Percentiles rank a stretch among this genome's conserved stretches.
phyloP scores from a whole-genome alignment of 768 basidiomycete genomes.

The Leccinum longicurvipes region DNA sequence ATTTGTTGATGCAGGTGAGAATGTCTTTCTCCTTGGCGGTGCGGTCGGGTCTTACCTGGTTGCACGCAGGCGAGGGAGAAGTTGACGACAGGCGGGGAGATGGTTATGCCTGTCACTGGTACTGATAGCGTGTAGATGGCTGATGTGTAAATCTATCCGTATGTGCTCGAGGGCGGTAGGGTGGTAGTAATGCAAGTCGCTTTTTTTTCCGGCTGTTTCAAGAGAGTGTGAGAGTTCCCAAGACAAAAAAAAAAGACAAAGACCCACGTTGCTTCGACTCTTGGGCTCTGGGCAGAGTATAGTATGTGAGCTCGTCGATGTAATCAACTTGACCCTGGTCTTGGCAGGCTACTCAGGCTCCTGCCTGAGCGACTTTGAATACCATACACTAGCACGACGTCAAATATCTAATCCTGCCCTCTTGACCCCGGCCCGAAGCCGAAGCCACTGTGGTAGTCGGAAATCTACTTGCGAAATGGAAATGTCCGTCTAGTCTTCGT shows the following conservation, averaged over 20 bases:
- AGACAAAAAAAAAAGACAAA: no score
- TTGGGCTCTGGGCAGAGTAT: not conserved
- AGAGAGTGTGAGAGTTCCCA: not conserved
- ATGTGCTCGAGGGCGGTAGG: not conserved
- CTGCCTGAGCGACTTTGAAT: no score
- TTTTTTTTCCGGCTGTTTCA: not conserved
- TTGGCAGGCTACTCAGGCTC: no score
- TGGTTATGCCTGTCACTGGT: slow-evolving; percentile 12
- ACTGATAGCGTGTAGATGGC: slow-evolving; percentile 24
- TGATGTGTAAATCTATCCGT: no score
- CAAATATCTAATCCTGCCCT: no score
- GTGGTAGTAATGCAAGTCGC: not conserved
- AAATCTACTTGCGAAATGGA: no score
- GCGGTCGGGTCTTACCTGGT: not conserved
- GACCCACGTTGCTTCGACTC: not conserved
- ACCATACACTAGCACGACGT: no score
- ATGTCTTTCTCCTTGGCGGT: not conserved
- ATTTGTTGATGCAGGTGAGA: slow-evolving; percentile 53
- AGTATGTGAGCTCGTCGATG: not conserved
- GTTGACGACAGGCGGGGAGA: slow-evolving; percentile 13
- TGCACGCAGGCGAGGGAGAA: slow-evolving; percentile 31
- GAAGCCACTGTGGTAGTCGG: no score
- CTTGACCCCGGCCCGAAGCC: no score
- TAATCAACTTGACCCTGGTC: not conserved
- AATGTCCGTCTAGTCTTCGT: no score